Base-by-base conservation (phyloP, 306 rosid genomes). In the Albizia julibrissin region DNA sequence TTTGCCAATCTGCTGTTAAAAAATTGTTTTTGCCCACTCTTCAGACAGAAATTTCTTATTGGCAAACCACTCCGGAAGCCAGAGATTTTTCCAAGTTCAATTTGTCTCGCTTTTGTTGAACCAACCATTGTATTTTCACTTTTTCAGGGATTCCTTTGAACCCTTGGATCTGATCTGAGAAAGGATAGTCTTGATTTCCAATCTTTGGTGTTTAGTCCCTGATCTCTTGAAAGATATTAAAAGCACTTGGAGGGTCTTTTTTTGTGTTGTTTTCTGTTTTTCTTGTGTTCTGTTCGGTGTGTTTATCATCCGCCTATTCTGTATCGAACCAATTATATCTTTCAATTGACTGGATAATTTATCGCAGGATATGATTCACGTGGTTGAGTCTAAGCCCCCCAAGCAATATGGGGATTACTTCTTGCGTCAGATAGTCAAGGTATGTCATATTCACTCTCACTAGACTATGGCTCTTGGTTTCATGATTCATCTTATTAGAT, bases 401-500 rank as follows among this genome's bases (percentile, higher is more conserved):
- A 96, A 91, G 80, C 89, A 89, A 44, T 91, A 93, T 47, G 99
- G 98, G 46, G 99, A 96, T 87, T 92, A 87, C 89, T 96, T 93
- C 83, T 86, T 96, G 93, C 98, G 98, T 22, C 99, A 96, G 86
- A 84, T 96, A 78, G 94, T 86, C 79, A 91, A 93, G 94, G 99
- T 96, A 77, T 76, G 91, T 19, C 19, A 56, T 8, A 33, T 10
- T 66, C 54, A 5, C 1, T 10, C 61, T 15, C 13, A 13, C 83
- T 33, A 72, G 31, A 61, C 18, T 61, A 10, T 21, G 15, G 31
- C 29, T 21, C 29, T 58, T 31, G 42, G 33, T 4, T 83, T 72
- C 50, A 6, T 75, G 34, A 75, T 79, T 40, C 80, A 33, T 66
- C 15, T 65, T 5, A 33, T 66, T 5, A 26, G 78, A 79, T 37